Evolutionary conservation across 1,284 basidiomycete species (phyloP).

Genomic region (Leccinum pallidistipes): DNA sequence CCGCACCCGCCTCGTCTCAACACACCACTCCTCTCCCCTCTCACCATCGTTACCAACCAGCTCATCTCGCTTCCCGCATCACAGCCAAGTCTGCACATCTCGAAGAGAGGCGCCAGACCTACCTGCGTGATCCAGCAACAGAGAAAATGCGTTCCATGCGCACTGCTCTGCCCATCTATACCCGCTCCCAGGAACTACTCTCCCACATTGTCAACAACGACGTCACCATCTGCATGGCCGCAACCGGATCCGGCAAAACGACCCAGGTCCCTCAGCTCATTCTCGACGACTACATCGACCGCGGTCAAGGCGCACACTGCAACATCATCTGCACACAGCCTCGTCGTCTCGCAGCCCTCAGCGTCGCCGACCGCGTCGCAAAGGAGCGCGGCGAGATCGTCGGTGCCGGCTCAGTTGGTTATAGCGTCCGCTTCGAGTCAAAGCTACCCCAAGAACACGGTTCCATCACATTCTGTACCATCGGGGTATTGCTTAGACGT

Average conservation of each 20-base stretch:
- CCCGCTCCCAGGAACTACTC: slow-evolving; percentile 65
- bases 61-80: slow-evolving; percentile 8
- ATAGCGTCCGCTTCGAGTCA: slow-evolving; percentile 91
- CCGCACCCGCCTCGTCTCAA: slow-evolving; percentile 24
- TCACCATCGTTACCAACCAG: slow-evolving; percentile 20
- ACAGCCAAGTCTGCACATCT: slow-evolving; percentile 64
- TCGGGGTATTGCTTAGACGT: slow-evolving; percentile 87
- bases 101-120: slow-evolving; percentile 54
- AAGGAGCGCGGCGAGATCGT: slow-evolving; percentile 82
- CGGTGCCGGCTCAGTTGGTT: slow-evolving; percentile 78
- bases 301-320: slow-evolving; percentile 80
- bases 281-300: slow-evolving; percentile 82
- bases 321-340: slow-evolving; percentile 96
- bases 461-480: slow-evolving; percentile 92
- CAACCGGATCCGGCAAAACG: slow-evolving; percentile 95
- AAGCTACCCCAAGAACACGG: slow-evolving; percentile 83
- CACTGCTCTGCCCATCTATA: slow-evolving; percentile 71
- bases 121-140: slow-evolving; percentile 63
- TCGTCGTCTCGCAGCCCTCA: slow-evolving; percentile 89
- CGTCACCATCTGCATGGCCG: slow-evolving; percentile 92
- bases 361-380: slow-evolving; percentile 90
- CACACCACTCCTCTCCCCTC: neutral
- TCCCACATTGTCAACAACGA: slow-evolving; percentile 77
- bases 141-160: slow-evolving; percentile 72
- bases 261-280: slow-evolving; percentile 95